Evolutionary conservation across 192 early-diverging fungal species (phyloP), one percentile per base, ranked within the genome.

Genomic region (Phlyctochytrium planicorne): DNA sequence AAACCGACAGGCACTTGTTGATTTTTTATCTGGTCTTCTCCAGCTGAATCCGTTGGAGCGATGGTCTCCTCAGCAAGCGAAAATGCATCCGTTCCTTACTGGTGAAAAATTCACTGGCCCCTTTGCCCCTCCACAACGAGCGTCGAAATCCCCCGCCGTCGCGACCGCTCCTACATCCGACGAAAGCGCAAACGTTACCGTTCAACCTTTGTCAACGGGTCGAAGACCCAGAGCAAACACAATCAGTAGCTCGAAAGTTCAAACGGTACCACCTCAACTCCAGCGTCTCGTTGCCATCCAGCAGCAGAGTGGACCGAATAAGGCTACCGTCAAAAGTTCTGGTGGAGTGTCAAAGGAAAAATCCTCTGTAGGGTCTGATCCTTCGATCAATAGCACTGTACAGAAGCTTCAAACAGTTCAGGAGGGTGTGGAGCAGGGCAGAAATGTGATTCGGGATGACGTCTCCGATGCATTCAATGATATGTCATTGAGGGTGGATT

Each of bases 51-150:
- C 94, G 1, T 83, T 92, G 65, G 92, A 92, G 72, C 84, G 97
- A 59, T 97, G 95, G 95, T 91, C 93, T 10, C 95, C 97, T 17
- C 90, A 92, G 37, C 94, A 99, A 74, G 97, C 97, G 0, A 84
- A 89, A 20, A 78, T 90, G 72, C 97, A 99, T 66, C 97, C 97
- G 10, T 98, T 99, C 70, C 93, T 97, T 52, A 97, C 95, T 0
- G 94, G 93, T 2, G 91, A 94, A 69, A 77, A 79, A 17, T 93
- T 89, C 31, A 75, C 78, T 3, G 89, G 86, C 0, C 86, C 89
- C 53, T 94, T 90, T 68, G 69, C 77, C 6, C 91, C 89, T n/a
- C 68, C 35, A 30, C 55, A 16, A 36, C 27, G 33, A 29, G 23
- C 68, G 60, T 24, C 53, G 65, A 31, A 66, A 65, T 66, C 68